phyloP scores from a whole-genome alignment of 2,329 filamentous ascomycete species.

The Botryotinia calthae region DNA sequence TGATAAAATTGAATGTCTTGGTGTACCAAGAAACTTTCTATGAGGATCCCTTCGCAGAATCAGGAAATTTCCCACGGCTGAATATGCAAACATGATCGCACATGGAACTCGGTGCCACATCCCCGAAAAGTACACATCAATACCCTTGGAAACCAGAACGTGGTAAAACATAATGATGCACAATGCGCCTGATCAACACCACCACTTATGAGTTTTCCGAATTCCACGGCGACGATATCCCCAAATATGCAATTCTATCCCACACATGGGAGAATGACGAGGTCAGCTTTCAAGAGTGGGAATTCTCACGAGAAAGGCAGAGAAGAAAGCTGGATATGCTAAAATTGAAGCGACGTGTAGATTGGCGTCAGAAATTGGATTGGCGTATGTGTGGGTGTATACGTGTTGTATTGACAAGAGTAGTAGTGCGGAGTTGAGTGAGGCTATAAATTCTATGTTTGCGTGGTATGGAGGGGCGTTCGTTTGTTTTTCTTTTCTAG shows the following conservation, averaged over 20 bases:
- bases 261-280: constrained; percentile 41
- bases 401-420: constrained; percentile 27
- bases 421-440: constrained; percentile 22
- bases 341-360: constrained; percentile 19
- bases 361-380: background rate
- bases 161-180: background rate
- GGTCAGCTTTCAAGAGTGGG: constrained; percentile 36
- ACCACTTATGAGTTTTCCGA: background rate
- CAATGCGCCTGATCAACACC: background rate
- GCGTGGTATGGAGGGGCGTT: constrained; percentile 21
- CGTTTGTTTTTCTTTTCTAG: no score
- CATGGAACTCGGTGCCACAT: background rate
- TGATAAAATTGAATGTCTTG: background rate
- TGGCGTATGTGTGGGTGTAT: constrained; percentile 22
- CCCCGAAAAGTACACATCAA: no score
- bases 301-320: no score
- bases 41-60: no score
- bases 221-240: background rate
- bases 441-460: constrained; percentile 27
- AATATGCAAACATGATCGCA: background rate
- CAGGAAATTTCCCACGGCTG: no score
- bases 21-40: no score
- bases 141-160: background rate
- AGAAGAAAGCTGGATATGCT: constrained; percentile 1
- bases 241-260: constrained; percentile 42